phyloP scores from a whole-genome alignment of 768 basidiomycete genomes.

The Lanmaoa rubissima region DNA sequence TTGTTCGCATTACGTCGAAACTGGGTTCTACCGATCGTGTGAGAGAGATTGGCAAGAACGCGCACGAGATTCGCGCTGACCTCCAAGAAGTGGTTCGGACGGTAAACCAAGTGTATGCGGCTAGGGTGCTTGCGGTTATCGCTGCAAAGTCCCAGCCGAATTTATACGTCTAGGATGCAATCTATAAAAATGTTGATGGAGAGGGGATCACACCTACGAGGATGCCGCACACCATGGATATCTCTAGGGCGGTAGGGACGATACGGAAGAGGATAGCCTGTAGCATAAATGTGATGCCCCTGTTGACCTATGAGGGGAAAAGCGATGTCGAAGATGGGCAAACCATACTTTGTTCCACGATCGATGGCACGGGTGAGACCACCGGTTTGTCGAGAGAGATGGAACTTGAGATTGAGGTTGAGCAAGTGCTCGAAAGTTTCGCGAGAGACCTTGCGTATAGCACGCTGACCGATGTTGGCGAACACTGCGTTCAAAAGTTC shows the following conservation, averaged over 20 bases:
- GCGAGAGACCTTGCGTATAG: conserved; percentile 92
- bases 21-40: conserved; percentile 56
- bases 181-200: neutral
- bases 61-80: conserved; percentile 38
- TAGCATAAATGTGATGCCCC: conserved; percentile 94
- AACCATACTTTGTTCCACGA: conserved; percentile 87
- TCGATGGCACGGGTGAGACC: conserved; percentile 96
- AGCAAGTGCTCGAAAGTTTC: conserved; percentile 94
- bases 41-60: neutral
- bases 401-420: conserved; percentile 88
- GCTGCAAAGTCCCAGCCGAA: conserved; percentile 98
- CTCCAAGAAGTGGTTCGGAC: conserved; percentile 95
- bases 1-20: conserved; percentile 95
- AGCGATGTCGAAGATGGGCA: neutral
- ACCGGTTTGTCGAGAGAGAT: conserved; percentile 90
- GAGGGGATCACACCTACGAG: conserved; percentile 51
- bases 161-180: conserved; percentile 74
- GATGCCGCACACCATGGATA: conserved; percentile 96
- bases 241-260: conserved; percentile 93
- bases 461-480: conserved; percentile 91
- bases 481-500: conserved; percentile 96
- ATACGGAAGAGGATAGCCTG: conserved; percentile 94
- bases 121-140: conserved; percentile 81
- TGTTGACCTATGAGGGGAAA: conserved; percentile 30
- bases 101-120: conserved; percentile 95